phyloP scores from a whole-genome alignment of 2,329 filamentous ascomycete species.

The Arthrobotrys entomopaga region DNA sequence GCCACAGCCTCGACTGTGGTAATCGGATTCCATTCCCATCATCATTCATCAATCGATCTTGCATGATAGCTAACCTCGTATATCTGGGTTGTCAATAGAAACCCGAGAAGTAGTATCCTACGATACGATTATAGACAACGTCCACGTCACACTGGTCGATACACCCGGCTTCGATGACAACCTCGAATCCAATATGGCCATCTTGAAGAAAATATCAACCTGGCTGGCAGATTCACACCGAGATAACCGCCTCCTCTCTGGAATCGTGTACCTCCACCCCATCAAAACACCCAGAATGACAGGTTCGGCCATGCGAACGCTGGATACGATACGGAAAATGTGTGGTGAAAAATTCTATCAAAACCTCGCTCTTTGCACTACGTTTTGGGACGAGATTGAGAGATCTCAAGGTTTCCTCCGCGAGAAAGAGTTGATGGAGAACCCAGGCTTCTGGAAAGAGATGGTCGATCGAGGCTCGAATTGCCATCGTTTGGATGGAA shows the following conservation, averaged over 20 bases:
- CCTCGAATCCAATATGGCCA: too few species aligned
- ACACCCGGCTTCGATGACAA: too few species aligned
- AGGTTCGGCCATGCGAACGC: background rate
- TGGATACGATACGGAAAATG: background rate
- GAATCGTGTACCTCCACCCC: slow-evolving; percentile 2
- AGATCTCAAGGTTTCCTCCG: slow-evolving; percentile 2
- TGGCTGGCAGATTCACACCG: background rate
- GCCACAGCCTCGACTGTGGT: background rate
- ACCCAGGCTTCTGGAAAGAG: slow-evolving; percentile 5
- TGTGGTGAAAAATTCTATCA: slow-evolving; percentile 8
- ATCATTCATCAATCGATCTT: too few species aligned
- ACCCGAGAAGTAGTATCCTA: too few species aligned
- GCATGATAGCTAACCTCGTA: too few species aligned
- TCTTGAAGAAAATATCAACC: too few species aligned
- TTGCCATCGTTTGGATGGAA: slow-evolving; percentile 1
- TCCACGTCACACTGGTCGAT: too few species aligned
- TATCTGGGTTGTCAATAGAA: too few species aligned
- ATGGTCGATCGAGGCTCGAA: slow-evolving; percentile 8
- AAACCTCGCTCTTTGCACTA: slow-evolving; percentile 8
- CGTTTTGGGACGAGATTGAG: slow-evolving; percentile 4
- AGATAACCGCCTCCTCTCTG: background rate
- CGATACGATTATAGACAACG: too few species aligned
- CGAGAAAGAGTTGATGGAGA: background rate
- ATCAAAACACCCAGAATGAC: slow-evolving; percentile 4
- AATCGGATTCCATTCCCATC: too few species aligned